Percentiles rank a stretch among this genome's conserved stretches.
These are phyloP conservation scores for Pyrus bretschneideri DNA, from an alignment of 306 rosid species.

Conservation along the genomic window DNA sequence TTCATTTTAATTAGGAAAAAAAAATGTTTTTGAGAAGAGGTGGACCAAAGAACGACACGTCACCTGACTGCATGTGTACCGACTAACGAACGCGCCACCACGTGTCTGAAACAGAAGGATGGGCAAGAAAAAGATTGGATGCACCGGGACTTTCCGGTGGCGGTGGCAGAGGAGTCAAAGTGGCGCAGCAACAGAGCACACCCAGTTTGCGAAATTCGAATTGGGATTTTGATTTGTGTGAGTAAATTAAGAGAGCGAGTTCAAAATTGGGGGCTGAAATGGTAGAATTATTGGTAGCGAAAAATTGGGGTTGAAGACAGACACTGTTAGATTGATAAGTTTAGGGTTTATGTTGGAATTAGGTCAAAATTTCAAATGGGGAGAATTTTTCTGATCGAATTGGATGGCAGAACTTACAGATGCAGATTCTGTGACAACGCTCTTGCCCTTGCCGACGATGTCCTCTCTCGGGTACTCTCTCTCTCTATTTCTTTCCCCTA, in stretches of 20 bases:
- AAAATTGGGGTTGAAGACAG: not conserved
- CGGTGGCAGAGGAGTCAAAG: conserved; percentile 1
- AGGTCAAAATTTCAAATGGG: conserved; percentile 37
- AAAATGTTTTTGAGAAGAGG: not conserved
- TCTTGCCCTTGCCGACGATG: conserved; percentile 53
- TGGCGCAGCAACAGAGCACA: not conserved
- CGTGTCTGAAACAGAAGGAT: not conserved
- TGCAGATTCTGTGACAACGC: conserved; percentile 54
- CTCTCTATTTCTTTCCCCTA: not conserved
- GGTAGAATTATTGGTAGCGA: not conserved
- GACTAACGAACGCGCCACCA: not conserved
- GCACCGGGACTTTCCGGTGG: conserved; percentile 12
- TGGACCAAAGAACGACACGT: not conserved
- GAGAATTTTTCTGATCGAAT: conserved; percentile 59
- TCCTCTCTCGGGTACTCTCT: conserved; percentile 61
- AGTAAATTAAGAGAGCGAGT: not conserved
- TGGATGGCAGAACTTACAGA: conserved; percentile 64
- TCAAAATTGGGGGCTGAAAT: not conserved
- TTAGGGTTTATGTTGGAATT: not conserved
- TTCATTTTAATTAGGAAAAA: too few relatives aligned
- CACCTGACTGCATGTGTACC: not conserved
- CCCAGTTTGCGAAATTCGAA: not conserved
- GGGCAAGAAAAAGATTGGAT: not conserved
- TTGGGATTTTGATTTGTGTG: not conserved
- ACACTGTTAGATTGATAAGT: not conserved